Conservation (phyloP, 2,329 filamentous ascomycete genomes). For the Alternaria hordeiaustralica region DNA sequence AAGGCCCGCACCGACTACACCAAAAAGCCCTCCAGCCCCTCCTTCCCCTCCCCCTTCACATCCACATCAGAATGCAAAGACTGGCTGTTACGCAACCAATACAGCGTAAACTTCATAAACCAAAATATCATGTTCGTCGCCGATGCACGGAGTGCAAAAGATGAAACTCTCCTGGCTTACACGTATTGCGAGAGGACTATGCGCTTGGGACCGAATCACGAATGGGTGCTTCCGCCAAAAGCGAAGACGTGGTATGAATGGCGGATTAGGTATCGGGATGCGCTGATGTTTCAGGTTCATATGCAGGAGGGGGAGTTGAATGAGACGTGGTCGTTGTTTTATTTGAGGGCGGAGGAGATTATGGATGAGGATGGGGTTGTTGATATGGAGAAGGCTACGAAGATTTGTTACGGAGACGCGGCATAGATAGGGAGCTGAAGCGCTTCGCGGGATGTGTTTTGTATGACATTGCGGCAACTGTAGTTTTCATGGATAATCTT, state of each 20-base stretch:
- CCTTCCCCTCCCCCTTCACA: not conserved
- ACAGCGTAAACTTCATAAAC: not conserved
- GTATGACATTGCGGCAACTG: not conserved
- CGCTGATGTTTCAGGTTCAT: not conserved
- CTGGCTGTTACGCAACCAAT: not conserved
- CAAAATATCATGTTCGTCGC: not conserved
- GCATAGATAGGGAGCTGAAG: not conserved
- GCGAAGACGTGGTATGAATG: not conserved
- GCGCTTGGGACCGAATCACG: not conserved
- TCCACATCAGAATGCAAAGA: not conserved
- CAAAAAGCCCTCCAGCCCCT: not conserved
- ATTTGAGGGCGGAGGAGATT: not conserved
- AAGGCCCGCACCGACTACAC: not conserved
- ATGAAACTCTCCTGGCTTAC: not conserved
- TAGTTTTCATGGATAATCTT: not conserved
- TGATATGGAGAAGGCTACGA: not conserved
- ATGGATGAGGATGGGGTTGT: not conserved
- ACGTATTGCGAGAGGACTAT: not conserved
- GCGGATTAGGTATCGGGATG: not conserved
- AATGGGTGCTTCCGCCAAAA: not conserved
- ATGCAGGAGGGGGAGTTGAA: not conserved
- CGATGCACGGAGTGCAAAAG: not conserved
- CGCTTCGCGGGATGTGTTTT: not conserved
- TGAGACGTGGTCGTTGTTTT: not conserved
- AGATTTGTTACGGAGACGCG: not conserved